A percentile compares a stretch with the other conserved stretches of the same genome.
Conservation (phyloP, 1,284 basidiomycete genomes). For the Boletus subluridellus region DNA sequence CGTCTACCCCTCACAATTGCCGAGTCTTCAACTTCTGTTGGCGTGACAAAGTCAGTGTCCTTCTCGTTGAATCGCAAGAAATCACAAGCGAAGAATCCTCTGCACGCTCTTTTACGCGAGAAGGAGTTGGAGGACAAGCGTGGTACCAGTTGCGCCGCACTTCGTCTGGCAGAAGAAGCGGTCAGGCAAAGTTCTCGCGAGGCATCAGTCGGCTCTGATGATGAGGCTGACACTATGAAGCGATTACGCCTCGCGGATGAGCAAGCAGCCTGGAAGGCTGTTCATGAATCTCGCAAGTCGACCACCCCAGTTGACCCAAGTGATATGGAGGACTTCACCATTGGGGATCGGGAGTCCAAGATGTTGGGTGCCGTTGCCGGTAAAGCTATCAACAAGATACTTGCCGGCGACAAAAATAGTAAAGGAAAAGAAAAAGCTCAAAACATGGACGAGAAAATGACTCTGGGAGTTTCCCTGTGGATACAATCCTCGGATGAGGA, state of each 20-base stretch:
- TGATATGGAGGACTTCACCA: slow-evolving; percentile 32
- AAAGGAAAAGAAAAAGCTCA: slow-evolving; percentile 23
- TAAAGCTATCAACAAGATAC: slow-evolving; percentile 40
- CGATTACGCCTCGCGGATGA: slow-evolving; percentile 37
- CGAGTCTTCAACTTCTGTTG: slow-evolving; percentile 3
- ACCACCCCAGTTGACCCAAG: slow-evolving; percentile 21
- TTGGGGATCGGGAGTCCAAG: slow-evolving; percentile 33
- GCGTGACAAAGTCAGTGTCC: background rate
- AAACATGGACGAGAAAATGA: slow-evolving; percentile 4
- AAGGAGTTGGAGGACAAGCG: slow-evolving; percentile 44
- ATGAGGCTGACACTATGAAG: slow-evolving; percentile 33
- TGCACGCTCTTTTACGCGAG: slow-evolving; percentile 53
- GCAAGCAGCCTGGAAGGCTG: slow-evolving; percentile 37
- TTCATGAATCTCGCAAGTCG: slow-evolving; percentile 27
- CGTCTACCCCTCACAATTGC: slow-evolving; percentile 13
- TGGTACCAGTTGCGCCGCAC: slow-evolving; percentile 44
- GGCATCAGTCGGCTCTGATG: slow-evolving; percentile 38
- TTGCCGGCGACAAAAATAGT: slow-evolving; percentile 36
- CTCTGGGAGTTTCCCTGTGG: slow-evolving; percentile 44
- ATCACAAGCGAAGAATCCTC: slow-evolving; percentile 40
- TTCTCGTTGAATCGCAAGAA: slow-evolving; percentile 26
- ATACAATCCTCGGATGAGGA: slow-evolving; percentile 19
- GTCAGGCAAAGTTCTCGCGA: slow-evolving; percentile 31
- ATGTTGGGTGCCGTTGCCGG: slow-evolving; percentile 30
- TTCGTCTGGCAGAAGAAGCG: slow-evolving; percentile 44